Percentiles rank a stretch among this genome's conserved stretches.
phyloP scores from a whole-genome alignment of 306 rosid species.

The Cucumis hystrix region DNA sequence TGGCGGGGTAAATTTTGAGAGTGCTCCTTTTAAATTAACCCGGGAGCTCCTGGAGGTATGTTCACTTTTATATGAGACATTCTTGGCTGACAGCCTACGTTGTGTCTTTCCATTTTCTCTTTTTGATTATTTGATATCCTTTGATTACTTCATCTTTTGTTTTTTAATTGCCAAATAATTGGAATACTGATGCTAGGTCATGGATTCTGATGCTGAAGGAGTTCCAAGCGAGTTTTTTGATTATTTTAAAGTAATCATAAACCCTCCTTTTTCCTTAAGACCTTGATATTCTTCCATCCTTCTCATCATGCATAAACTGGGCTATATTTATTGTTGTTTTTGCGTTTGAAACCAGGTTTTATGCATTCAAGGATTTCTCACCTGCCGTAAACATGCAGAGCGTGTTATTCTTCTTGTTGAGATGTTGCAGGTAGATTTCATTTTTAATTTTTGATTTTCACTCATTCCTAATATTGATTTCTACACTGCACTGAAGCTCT shows the following conservation, averaged over 20 bases:
- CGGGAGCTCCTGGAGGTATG: conserved; percentile 97
- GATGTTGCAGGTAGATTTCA: conserved; percentile 81
- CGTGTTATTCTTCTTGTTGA: conserved; percentile 97
- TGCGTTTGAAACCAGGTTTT: conserved; percentile 52
- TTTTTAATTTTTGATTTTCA: neutral
- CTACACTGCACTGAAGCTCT: neutral
- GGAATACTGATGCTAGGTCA: conserved; percentile 53
- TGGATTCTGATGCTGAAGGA: conserved; percentile 99
- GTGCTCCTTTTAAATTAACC: conserved; percentile 94
- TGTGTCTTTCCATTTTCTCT: neutral
- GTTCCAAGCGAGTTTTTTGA: conserved; percentile 98
- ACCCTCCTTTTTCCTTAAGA: neutral
- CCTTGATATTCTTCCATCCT: conserved; percentile 4
- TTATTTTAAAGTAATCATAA: conserved; percentile 70
- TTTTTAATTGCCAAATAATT: neutral
- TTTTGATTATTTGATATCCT: neutral
- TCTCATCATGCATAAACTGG: neutral
- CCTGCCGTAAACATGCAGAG: conserved; percentile 99
- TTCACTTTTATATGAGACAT: neutral
- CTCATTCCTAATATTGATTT: neutral
- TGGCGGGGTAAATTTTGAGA: conserved; percentile 98
- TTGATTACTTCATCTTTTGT: neutral
- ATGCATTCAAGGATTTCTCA: conserved; percentile 99
- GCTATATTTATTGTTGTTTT: conserved; percentile 12
- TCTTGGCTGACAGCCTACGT: neutral